A percentile compares a stretch with the other conserved stretches of the same genome.
Conservation (phyloP, 352 stramenopile species). For the Phytophthora hibernalis region DNA sequence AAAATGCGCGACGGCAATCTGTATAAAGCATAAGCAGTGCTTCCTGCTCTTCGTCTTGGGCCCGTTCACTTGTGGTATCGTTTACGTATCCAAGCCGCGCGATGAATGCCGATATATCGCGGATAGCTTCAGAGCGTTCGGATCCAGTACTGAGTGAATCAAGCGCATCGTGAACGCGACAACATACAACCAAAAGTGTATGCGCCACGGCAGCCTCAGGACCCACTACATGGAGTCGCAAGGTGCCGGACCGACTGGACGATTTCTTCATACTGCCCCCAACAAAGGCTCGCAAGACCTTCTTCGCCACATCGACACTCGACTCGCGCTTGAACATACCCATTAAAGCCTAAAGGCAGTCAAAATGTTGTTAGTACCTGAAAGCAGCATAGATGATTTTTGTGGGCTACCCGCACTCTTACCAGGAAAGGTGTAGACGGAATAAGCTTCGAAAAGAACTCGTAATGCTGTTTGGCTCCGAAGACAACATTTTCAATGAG, state of each 20-base stretch:
- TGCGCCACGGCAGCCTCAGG: slow-evolving; percentile 83
- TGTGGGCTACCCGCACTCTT: slow-evolving; percentile 6
- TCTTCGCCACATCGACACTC: slow-evolving; percentile 85
- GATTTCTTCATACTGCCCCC: slow-evolving; percentile 37
- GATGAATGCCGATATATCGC: slow-evolving; percentile 87
- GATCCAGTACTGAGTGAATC: slow-evolving; percentile 75
- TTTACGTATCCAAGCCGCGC: slow-evolving; percentile 57
- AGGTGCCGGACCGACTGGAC: slow-evolving; percentile 26
- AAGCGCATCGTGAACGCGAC: slow-evolving; percentile 84
- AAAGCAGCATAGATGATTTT: background rate
- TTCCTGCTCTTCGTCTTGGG: slow-evolving; percentile 76
- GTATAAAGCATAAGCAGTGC: slow-evolving; percentile 89
- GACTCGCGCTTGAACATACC: slow-evolving; percentile 87
- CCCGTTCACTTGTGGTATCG: slow-evolving; percentile 18
- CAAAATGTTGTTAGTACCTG: slow-evolving; percentile 2
- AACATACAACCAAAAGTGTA: slow-evolving; percentile 87
- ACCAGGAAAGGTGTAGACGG: slow-evolving; percentile 79
- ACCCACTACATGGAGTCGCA: slow-evolving; percentile 73
- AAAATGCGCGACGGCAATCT: slow-evolving; percentile 87
- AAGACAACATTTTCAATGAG: slow-evolving; percentile 85
- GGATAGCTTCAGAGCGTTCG: slow-evolving; percentile 62
- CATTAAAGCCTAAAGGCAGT: slow-evolving; percentile 60
- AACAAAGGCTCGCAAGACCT: slow-evolving; percentile 85
- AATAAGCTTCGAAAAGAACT: slow-evolving; percentile 82
- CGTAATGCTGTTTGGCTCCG: slow-evolving; percentile 66